Base-by-base conservation (phyloP, 2,329 filamentous ascomycete species). In the Penicillium rolfsii region DNA sequence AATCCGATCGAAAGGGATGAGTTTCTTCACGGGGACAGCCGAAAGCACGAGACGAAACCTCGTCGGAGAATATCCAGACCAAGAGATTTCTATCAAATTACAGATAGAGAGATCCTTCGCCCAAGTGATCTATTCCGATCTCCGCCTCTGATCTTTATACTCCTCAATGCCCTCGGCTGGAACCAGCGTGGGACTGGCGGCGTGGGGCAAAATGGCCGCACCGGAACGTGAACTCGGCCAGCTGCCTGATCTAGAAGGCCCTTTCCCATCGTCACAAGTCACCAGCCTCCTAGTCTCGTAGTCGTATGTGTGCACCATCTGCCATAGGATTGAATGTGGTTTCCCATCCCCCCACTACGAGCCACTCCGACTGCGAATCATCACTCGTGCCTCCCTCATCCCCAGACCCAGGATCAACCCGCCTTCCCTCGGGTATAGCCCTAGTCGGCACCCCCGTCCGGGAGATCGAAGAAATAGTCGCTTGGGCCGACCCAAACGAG, bases 361-460 rank as follows among this genome's bases (percentile, higher is more conserved):
- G 35, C 16, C 28, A 35, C 46, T 19, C 46, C 28, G 50, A 52
- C 50, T 40, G 36, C 50, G 50, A 52, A 52, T 52, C 50, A 52
- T 12, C 28, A 9, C 16, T 35, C n/a, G 9, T 4, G 36, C 33
- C 19, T 22, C 33, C 33, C 4, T 24, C 50, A 11, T 52, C 50
- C 50, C 50, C 50, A 40, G 50, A 52, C 30, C 35, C 35, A 26
- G 4, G 30, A 52, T 26, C 49, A 52, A 12, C 49, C 49, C 50
- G 12, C 26, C 30, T 24, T 54, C 46, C 62, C 62, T 64, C 62
- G 62, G 62, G 53, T 61, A 57, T 48, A 35, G 19, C 14, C 33
- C 35, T 3, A 41, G 52, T 59, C 62, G 62, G 62, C 59, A 59
- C 56, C 43, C 41, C 53, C 30, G 33, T 52, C 53, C 62, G 62